Conservation (phyloP, 2,329 filamentous ascomycete species). For the Neoarthrinium moseri region DNA sequence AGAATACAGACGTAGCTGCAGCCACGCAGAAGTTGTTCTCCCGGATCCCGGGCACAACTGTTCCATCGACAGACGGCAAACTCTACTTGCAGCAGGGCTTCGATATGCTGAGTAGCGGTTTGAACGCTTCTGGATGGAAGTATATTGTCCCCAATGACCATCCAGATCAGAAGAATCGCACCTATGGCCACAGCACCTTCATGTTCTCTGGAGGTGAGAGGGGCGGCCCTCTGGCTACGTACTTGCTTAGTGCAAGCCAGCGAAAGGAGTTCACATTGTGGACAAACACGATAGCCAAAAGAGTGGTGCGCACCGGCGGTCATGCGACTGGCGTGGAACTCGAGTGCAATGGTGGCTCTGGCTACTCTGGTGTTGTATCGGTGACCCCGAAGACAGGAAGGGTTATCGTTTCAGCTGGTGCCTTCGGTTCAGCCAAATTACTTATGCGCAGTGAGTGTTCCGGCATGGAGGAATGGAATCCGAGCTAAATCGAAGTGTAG, state of each 20-base stretch:
- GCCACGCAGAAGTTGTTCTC: conserved; percentile 42
- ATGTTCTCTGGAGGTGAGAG: conserved; percentile 48
- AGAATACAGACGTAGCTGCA: conserved; percentile 43
- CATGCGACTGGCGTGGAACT: conserved; percentile 41
- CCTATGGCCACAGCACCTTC: conserved; percentile 47
- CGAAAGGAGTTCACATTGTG: conserved; percentile 42
- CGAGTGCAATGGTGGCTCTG: conserved; percentile 28
- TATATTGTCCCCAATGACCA: conserved; percentile 45
- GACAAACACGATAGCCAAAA: conserved; percentile 39
- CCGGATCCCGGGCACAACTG: conserved; percentile 40
- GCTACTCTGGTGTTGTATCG: conserved; percentile 30
- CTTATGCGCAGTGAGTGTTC: not conserved
- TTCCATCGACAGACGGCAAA: conserved; percentile 41
- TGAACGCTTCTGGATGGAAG: conserved; percentile 37
- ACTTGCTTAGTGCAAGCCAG: conserved; percentile 43
- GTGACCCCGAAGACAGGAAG: conserved; percentile 19
- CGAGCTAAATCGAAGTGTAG: not conserved
- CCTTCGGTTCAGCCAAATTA: conserved; percentile 27
- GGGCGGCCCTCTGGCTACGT: conserved; percentile 46
- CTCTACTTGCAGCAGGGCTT: conserved; percentile 47
- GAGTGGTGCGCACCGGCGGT: conserved; percentile 35
- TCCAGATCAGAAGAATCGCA: conserved; percentile 42
- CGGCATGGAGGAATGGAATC: not conserved
- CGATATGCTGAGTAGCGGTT: conserved; percentile 42
- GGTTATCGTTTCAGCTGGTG: conserved; percentile 34